Evolutionary conservation across 1,139 yeast genomes (phyloP), one percentile per base, ranked within the genome.

Genomic region (Pichia sp.): DNA sequence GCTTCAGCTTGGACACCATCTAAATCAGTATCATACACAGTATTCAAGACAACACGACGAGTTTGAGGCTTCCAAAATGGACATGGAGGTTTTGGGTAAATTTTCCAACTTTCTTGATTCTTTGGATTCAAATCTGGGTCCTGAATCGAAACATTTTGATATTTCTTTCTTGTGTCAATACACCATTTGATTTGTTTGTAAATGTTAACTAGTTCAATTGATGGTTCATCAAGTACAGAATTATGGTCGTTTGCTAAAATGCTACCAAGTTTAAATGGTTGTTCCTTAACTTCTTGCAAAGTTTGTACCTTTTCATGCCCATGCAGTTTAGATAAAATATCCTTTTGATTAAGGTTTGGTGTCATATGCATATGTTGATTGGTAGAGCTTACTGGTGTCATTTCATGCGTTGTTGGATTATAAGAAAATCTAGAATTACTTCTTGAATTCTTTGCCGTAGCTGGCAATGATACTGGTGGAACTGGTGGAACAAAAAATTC

Each of bases 81-180:
- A 53, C 81, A 81, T 13, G 98, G 98, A 1, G 97, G 97, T 12
- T 85, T 81, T 0, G 99, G 99, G 62, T 90, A 90, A 44, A 94
- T 81, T 16, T 64, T 63, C 97, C 98, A 94, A 27, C 61, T 65
- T 26, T 69, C 72, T 27, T 55, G 58, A 64, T 92, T 90, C 63
- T 89, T 89, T 1, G 98, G 98, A 64, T 94, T 92, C 55, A 79
- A 83, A 42, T 68, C 65, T 43, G 84, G 87, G 43, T 80, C 71
- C 68, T 94, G 99, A 46, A 79, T 59, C 0, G 97, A 88, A 7
- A 77, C 59, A 1, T 68, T 62, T 66, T 86, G 84, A 63, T 90
- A 94, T 63, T 82, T 85, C 58, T 79, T 82, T 63, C 99, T 80
- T 51, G 86, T 64, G 22, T 78, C 82, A 53, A 92, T 74, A 61